These are phyloP conservation scores for Rhododendron molle DNA, from an alignment of 148 eudicot species.

Conservation along the genomic window DNA sequence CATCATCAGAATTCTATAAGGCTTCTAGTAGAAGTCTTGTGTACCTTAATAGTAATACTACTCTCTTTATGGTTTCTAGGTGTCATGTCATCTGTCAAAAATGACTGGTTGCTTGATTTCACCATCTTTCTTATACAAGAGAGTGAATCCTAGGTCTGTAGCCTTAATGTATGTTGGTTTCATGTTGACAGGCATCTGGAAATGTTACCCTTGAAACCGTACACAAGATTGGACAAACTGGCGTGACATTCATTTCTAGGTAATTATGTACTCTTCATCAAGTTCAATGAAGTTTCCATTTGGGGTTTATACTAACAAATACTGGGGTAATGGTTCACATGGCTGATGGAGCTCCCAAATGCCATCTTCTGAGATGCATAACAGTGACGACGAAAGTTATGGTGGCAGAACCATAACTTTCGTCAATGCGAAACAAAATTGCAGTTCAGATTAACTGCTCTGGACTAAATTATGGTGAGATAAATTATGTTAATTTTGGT, in stretches of 20 bases:
- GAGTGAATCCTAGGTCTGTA: not conserved
- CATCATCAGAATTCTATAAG: too few species aligned
- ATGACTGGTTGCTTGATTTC: not conserved
- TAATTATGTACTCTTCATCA: constrained; percentile 15
- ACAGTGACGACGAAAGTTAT: not conserved
- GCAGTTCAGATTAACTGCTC: not conserved
- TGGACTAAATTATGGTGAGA: not conserved
- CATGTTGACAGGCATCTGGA: constrained; percentile 82
- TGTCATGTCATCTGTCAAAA: not conserved
- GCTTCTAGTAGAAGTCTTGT: not conserved
- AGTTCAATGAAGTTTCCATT: not conserved
- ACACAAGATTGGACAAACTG: constrained; percentile 79
- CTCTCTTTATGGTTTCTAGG: not conserved
- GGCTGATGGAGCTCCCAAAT: constrained; percentile 1
- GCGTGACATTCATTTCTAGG: constrained; percentile 89
- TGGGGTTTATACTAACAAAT: not conserved
- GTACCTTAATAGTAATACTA: not conserved
- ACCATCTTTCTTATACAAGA: not conserved
- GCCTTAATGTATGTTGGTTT: not conserved
- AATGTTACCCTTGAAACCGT: constrained; percentile 89
- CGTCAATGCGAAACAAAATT: too few species aligned
- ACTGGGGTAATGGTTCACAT: not conserved
- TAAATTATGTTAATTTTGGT: not conserved
- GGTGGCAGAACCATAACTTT: not conserved
- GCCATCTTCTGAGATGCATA: not conserved